phyloP scores from a whole-genome alignment of 176 grass and related monocot genomes.

The Oryza meyeriana region DNA sequence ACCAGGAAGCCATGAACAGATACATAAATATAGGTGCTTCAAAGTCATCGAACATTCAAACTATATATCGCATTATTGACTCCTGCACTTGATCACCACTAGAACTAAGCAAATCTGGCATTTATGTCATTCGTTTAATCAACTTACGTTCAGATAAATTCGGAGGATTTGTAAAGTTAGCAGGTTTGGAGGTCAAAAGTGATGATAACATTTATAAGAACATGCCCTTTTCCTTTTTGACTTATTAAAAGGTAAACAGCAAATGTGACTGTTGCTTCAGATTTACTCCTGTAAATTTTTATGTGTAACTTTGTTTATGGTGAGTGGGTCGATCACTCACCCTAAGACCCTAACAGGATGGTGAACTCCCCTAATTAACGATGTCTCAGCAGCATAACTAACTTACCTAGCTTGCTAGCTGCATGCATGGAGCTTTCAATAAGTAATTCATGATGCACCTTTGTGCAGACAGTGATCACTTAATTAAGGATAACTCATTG shows the following conservation, averaged over 20 bases:
- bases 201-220: not conserved
- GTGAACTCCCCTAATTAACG: not conserved
- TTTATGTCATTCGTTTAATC: not conserved
- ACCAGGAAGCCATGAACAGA: not conserved
- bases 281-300: constrained; percentile 23
- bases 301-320: not conserved
- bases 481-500: constrained; percentile 35
- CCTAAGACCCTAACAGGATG: not conserved
- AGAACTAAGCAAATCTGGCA: not conserved
- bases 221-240: not conserved
- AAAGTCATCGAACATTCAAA: not conserved
- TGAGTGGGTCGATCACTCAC: not conserved
- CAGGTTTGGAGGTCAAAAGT: not conserved
- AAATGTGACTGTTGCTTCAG: constrained; percentile 30
- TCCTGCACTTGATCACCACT: not conserved
- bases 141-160: not conserved
- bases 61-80: no score
- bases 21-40: not conserved
- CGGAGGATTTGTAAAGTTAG: not conserved
- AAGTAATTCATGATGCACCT: constrained; percentile 36
- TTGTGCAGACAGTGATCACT: constrained; percentile 19
- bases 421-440: constrained; percentile 20
- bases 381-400: not conserved
- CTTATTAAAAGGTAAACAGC: not conserved
- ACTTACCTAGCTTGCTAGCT: constrained; percentile 8